A percentile compares a stretch with the other conserved stretches of the same genome.
Evolutionary conservation across 768 basidiomycete species (phyloP).

Genomic region (Coprinopsis sp.): DNA sequence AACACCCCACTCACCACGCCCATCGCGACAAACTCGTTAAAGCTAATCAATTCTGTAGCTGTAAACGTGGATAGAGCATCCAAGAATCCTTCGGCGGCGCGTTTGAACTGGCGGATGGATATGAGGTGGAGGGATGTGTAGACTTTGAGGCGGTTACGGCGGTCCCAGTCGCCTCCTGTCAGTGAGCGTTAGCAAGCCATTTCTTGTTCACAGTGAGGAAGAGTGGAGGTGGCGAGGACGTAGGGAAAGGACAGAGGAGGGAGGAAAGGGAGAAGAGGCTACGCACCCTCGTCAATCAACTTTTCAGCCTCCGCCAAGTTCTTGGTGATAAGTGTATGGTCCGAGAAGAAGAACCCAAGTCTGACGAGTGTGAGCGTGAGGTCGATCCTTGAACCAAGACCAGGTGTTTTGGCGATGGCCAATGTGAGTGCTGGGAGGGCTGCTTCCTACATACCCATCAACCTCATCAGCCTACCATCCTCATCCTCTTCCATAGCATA

Average conservation of each 20-base stretch:
- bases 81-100: constrained; percentile 77
- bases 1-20: constrained; percentile 79
- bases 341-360: constrained; percentile 86
- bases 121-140: constrained; percentile 84
- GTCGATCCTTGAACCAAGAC: constrained; percentile 90
- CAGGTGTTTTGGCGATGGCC: constrained; percentile 88
- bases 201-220: too few species aligned
- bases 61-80: constrained; percentile 95
- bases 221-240: too few species aligned
- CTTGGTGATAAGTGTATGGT: constrained; percentile 63
- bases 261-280: background rate
- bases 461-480: background rate
- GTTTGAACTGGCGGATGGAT: constrained; percentile 88
- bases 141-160: constrained; percentile 93
- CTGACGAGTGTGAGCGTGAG: constrained; percentile 84
- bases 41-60: constrained; percentile 81
- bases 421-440: constrained; percentile 76
- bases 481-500: background rate
- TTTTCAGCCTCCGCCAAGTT: constrained; percentile 78
- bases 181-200: too few species aligned
- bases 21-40: constrained; percentile 86
- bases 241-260: too few species aligned
- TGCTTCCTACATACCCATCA: constrained; percentile 49
- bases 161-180: constrained; percentile 98
- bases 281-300: too few species aligned